A percentile compares a stretch with the other conserved stretches of the same genome.
These are phyloP conservation scores for Populus alba DNA, from an alignment of 345 rosid genomes.

Conservation along the genomic window DNA sequence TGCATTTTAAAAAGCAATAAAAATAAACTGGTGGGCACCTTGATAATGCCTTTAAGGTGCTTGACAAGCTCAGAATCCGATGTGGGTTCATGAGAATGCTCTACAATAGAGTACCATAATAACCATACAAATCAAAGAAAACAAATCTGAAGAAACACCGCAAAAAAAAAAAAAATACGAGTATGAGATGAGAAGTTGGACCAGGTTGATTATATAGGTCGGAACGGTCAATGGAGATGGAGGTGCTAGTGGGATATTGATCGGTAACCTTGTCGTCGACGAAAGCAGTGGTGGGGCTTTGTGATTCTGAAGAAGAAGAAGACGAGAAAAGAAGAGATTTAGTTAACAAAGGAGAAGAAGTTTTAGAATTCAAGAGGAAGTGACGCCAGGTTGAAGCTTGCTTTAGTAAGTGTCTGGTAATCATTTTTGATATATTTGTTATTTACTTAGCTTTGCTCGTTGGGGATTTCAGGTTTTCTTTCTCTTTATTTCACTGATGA, in stretches of 20 bases:
- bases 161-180: not conserved
- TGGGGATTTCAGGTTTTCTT: not conserved
- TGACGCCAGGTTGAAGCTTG: not conserved
- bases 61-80: constrained; percentile 77
- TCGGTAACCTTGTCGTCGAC: constrained; percentile 32
- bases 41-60: constrained; percentile 85
- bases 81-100: constrained; percentile 58
- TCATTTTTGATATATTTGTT: not conserved
- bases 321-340: not conserved
- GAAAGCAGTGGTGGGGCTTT: constrained; percentile 27
- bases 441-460: too few relatives aligned
- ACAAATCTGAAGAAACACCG: not conserved
- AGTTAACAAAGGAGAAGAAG: not conserved
- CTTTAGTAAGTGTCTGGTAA: not conserved
- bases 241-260: constrained; percentile 40
- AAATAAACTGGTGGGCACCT: constrained; percentile 39
- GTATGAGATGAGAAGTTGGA: constrained; percentile 1
- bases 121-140: not conserved
- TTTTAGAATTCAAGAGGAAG: not conserved
- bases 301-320: constrained; percentile 33
- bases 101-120: constrained; percentile 23
- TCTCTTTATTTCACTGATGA: not conserved
- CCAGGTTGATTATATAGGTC: constrained; percentile 57
- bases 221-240: constrained; percentile 77
- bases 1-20: not conserved